Evolutionary conservation across 2,329 filamentous ascomycete species (phyloP), one percentile per base, ranked within the genome.

Genomic region (Fusarium penzigii): DNA sequence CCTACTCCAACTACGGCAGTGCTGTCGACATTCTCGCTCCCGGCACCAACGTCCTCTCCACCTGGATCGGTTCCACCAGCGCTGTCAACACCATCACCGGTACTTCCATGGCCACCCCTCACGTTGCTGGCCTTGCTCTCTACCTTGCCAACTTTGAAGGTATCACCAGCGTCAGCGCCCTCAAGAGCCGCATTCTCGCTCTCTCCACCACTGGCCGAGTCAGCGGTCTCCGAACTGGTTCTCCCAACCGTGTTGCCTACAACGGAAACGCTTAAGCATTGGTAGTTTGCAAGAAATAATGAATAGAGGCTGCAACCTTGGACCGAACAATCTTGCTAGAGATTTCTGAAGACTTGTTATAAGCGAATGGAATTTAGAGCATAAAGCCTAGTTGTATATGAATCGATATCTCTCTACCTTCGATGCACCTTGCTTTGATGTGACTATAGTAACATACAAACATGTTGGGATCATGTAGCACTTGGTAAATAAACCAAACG

Each of bases 41-140:
- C 0, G 78, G 78, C 5, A 67, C 71, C 5, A 55, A 51, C 14
- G 64, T 80, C 29, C 10, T 74, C 0, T 79, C 76, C 3, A 59
- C 78, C 0, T 53, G 48, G 0, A 42, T 49, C 7, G 48, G 43
- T 3, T 80, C 65, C 44, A 70, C 67, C 47, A 53, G 63, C 12
- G 73, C 75, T 13, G 70, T 57, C 29, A 64, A 66, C 25, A 67
- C 57, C 2, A 69, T 77, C 45, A 75, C 70, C 2, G 80, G 81
- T 17, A 84, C 81, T 3, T 80, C 75, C 0, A 82, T 82, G 77
- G 76, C 80, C 10, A 67, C 73, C 9, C 81, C 80, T 3, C 78
- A 81, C 52, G 71, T 83, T 47, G 72, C 76, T n/a, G 81, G 81
- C 1, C 59, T 84, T 1, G 78, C 74, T 3, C 69, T 76, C 2